Conservation (phyloP, 495 filamentous ascomycete species). For the Penicillium atrosanguineum region DNA sequence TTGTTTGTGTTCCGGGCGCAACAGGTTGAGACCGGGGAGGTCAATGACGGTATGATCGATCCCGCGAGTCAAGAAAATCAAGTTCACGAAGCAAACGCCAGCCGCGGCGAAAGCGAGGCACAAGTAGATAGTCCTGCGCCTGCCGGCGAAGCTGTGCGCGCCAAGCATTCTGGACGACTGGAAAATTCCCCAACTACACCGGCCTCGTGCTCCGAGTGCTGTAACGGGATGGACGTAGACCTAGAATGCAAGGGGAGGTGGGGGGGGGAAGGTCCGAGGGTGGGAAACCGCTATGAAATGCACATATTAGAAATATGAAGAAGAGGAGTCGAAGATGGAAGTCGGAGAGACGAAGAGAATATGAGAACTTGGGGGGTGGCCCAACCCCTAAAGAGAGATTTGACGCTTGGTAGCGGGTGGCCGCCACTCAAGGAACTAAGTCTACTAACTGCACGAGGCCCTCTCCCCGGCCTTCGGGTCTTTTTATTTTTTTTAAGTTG, state of each 20-base stretch:
- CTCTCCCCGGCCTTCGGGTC: neutral
- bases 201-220: constrained; percentile 1
- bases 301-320: neutral
- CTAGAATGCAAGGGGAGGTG: neutral
- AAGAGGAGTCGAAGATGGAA: neutral
- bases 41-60: constrained; percentile 10
- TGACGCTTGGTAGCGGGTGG: neutral
- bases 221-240: neutral
- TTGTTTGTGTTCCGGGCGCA: constrained; percentile 1
- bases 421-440: neutral
- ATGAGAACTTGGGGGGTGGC: neutral
- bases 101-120: constrained; percentile 9
- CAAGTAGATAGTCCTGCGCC: constrained; percentile 16
- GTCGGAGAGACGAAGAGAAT: neutral
- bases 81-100: constrained; percentile 13
- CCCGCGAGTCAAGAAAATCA: constrained; percentile 11
- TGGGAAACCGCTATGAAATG: constrained; percentile 1
- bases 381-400: neutral
- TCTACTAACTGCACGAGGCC: neutral
- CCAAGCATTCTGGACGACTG: constrained; percentile 15
- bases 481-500: neutral
- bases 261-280: neutral
- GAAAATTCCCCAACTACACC: constrained; percentile 1
- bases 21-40: constrained; percentile 6
- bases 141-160: constrained; percentile 10